A percentile compares a stretch with the other conserved stretches of the same genome.
Evolutionary conservation across 805 yeast genomes (phyloP).

Genomic region (Sugiyamaella qingdaonensis): DNA sequence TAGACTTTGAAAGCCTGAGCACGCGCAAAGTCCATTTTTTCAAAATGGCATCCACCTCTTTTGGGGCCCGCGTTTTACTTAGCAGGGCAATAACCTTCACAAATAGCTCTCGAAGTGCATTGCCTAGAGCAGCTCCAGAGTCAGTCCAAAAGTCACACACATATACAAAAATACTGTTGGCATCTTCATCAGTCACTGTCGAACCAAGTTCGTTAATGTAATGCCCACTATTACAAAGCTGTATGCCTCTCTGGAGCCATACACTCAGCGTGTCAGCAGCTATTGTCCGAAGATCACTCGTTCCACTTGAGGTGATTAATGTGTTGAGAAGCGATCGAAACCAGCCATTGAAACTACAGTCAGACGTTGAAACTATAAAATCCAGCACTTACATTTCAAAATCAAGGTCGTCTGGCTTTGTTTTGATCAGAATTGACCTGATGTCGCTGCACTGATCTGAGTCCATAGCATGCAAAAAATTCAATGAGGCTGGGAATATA

Average conservation of each 20-base stretch:
- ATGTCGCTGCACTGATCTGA: conserved; percentile 7
- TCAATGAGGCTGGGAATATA: not conserved
- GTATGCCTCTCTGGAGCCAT: conserved; percentile 58
- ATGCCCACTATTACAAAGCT: conserved; percentile 26
- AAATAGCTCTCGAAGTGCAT: conserved; percentile 61
- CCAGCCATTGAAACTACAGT: conserved; percentile 18
- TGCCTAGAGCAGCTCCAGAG: conserved; percentile 64
- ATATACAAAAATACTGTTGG: conserved; percentile 35
- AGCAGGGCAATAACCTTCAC: conserved; percentile 46
- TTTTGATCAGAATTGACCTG: conserved; percentile 14
- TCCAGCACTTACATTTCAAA: conserved; percentile 14
- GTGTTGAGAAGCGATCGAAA: conserved; percentile 34
- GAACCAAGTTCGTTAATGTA: conserved; percentile 17
- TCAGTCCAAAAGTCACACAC: conserved; percentile 68
- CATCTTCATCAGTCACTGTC: conserved; percentile 19
- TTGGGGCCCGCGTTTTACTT: conserved; percentile 25
- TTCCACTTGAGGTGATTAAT: conserved; percentile 33
- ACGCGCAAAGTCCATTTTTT: conserved; percentile 44
- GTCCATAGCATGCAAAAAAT: not conserved
- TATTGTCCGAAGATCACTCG: conserved; percentile 38
- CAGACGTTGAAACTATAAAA: not conserved
- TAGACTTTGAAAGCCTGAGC: conserved; percentile 43
- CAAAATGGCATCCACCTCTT: conserved; percentile 16
- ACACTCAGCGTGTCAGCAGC: conserved; percentile 60
- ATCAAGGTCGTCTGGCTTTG: conserved; percentile 18